Conservation (phyloP, 2,329 filamentous ascomycete species). For the Ceratocystis smalleyi region DNA sequence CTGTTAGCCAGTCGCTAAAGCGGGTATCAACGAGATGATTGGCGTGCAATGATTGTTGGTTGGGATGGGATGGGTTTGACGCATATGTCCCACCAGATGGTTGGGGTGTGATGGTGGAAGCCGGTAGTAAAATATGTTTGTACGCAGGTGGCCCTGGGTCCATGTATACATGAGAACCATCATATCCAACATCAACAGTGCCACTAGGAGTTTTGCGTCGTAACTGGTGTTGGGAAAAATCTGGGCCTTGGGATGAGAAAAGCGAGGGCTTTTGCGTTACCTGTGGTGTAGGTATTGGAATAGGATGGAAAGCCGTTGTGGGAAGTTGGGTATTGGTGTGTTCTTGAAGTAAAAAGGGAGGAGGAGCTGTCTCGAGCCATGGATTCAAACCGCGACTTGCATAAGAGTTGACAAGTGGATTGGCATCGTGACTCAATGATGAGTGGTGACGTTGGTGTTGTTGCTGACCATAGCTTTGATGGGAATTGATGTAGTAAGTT, state of each 20-base stretch:
- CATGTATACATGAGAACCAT: slow-evolving; percentile 62
- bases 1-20: not conserved
- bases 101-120: slow-evolving; percentile 20
- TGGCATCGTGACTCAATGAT: not conserved
- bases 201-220: slow-evolving; percentile 87
- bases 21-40: not conserved
- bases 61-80: not conserved
- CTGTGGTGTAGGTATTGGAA: not conserved
- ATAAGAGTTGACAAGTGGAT: not conserved
- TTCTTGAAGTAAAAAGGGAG: not conserved
- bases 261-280: not conserved
- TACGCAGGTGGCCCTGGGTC: slow-evolving; percentile 57
- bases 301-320: not conserved
- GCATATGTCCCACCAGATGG: not conserved
- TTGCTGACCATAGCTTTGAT: not conserved
- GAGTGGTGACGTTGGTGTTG: not conserved
- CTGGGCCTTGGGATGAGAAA: not conserved
- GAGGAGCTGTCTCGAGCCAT: not conserved
- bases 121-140: slow-evolving; percentile 70
- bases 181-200: slow-evolving; percentile 82
- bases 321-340: not conserved
- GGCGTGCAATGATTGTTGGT: not conserved
- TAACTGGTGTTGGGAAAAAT: slow-evolving; percentile 40
- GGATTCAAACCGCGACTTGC: not conserved
- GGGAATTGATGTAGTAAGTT: not conserved